A percentile compares a stretch with the other conserved stretches of the same genome.
Conservation (phyloP, 345 rosid genomes). For the Salix brachista region DNA sequence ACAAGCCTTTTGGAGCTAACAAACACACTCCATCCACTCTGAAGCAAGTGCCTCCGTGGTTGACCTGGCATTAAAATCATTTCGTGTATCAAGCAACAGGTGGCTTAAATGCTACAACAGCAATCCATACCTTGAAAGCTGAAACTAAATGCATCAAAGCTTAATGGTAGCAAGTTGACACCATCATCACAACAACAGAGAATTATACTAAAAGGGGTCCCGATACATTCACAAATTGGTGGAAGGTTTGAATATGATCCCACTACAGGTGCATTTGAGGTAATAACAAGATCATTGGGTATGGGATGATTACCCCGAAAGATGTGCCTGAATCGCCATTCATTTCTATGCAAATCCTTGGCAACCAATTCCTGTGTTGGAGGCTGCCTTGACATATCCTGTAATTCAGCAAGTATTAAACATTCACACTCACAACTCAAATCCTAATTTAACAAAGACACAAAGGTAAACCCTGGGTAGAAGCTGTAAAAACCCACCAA, state of each 20-base stretch:
- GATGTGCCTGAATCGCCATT: slow-evolving; percentile 61
- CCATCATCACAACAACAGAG: not conserved
- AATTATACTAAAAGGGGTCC: not conserved
- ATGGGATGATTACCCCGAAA: slow-evolving; percentile 36
- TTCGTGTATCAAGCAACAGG: not conserved
- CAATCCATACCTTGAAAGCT: not conserved
- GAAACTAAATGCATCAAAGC: not conserved
- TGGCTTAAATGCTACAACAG: not conserved
- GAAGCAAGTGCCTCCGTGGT: slow-evolving; percentile 64
- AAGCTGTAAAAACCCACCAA: slow-evolving; percentile 35
- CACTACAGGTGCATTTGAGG: not conserved
- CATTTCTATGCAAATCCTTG: slow-evolving; percentile 58
- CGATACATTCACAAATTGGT: not conserved
- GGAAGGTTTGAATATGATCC: not conserved
- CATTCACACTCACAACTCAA: not conserved
- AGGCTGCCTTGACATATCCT: slow-evolving; percentile 66
- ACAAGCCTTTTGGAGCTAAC: slow-evolving; percentile 62
- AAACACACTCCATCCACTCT: slow-evolving; percentile 64
- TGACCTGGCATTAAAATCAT: slow-evolving; percentile 40
- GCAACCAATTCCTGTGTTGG: slow-evolving; percentile 64
- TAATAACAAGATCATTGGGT: not conserved
- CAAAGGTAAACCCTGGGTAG: not conserved
- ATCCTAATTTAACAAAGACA: not conserved
- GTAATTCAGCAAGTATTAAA: not conserved
- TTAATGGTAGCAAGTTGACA: not conserved